Evolutionary conservation across 2,329 filamentous ascomycete genomes (phyloP), one percentile per base, ranked within the genome.

Genomic region (Diaporthe caulivora): DNA sequence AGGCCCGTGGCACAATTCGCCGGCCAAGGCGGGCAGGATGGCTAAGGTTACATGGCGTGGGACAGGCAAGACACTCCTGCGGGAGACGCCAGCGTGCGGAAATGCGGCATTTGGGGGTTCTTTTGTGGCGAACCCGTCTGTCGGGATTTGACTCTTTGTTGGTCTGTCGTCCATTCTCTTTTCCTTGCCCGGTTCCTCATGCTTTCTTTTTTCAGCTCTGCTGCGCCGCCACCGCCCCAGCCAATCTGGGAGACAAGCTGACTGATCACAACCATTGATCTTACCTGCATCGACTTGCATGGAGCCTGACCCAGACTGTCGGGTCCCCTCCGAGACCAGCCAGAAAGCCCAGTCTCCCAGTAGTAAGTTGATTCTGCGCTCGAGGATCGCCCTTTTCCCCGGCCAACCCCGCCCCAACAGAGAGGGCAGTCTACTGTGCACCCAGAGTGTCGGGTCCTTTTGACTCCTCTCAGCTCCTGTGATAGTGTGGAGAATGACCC

Each of bases 251-350:
- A 34, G 10, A 13, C 17, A 21, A 11, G 40, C 55, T 42, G 44
- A 29, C 44, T 51, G 40, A 51, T 60, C 68, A 58, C 68, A 60
- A 67, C 47, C 42, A 62, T 71, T 62, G 55, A 60, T 62, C 69
- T 71, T 49, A 71, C 69, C 31, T 53, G 69, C 69, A 71, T 62
- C 47, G 26, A 3, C 40, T 53, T 60, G 62, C 62, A 67, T 67
- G 62, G 47, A 67, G 62, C 13, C 47, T n/a, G 69, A 71, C 69
- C 69, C 69, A 71, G 47, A 71, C 69, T 71, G 69, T 71, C 69
- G 69, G 69, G 69, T 62, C 31, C 55, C 31, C 57, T n/a, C 11
- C 17, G 24, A 40, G 51, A 17, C 44, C 57, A 29, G 11, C 17
- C 47, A 51, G 51, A 17, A 34, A 54, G 24, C 17, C 29, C 44